Base-by-base conservation (phyloP, 805 yeast species). In the Kodamaea kaohsiungensis region DNA sequence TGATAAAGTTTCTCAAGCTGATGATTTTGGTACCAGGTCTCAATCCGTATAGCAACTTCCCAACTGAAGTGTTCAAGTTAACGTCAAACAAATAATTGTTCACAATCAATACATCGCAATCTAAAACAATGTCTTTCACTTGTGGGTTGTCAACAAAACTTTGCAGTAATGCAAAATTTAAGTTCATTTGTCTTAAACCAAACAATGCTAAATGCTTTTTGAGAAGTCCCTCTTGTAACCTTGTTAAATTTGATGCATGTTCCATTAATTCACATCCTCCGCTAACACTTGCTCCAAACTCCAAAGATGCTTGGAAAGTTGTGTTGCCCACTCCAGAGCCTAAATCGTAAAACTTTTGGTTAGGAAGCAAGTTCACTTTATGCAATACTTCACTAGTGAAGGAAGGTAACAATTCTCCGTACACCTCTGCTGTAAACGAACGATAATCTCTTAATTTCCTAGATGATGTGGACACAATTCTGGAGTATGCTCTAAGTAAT, bases 281-380 rank as follows among this genome's bases (percentile, higher is more conserved):
- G 67, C 96, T 86, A 13, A 65, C 60, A 51, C 77, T 77, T 56
- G 91, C 88, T 1, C 97, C 96, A 65, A 82, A 84, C 62, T 91
- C 96, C 37, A 92, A 68, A 0, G 97, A 91, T 0, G 97, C 96
- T 67, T 91, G 97, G 43, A 91, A 79, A 0, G 88, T 87, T 54
- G 97, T 90, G 65, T 92, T 92, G 0, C 97, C 98, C 13, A 92
- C 97, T 13, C 98, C 98, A 0, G 96, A 90, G 0, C 98, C 98
- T 19, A 92, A 75, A 69, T 92, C 98, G 57, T 92, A 84, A 63
- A 91, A 91, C n/a, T 76, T 80, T 45, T 82, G 80, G 1, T 68
- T 70, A 1, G 82, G 76, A 38, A 73, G 68, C 49, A 91, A 70
- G 1, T 77, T 79, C 49, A 91, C 86, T 63, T 86, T 88, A 9